Base-by-base conservation (phyloP, 2,329 filamentous ascomycete species). In the Fusarium liriodendri region DNA sequence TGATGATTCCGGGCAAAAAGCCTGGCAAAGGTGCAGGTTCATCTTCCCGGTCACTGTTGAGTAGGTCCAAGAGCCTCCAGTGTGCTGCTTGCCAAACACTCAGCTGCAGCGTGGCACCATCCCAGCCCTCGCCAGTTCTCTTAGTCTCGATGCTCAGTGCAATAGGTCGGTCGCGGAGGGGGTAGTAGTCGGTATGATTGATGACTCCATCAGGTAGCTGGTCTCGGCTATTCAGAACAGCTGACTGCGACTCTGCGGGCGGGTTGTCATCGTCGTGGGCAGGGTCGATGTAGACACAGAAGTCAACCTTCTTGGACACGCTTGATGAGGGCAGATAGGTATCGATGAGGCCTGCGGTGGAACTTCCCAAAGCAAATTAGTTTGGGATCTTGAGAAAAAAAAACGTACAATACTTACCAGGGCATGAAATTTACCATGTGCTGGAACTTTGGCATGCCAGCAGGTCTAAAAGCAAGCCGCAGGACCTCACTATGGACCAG, bases 41-140 rank as follows among this genome's bases (percentile, higher is more conserved):
- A 60, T n/a, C 11, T 55, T 32, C 52, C 13, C 18, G 38, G 27
- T 55, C 32, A 29, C 32, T 35, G 25, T 35, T 47, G 14, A 64
- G 62, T 10, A 18, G 27, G n/a, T 37, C 27, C 5, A 63, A 6
- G 18, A 64, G 33, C 13, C 50, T 59, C 72, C 70, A 77, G 20
- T 77, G 75, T 16, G 74, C 76, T 11, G 66, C 69, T 57, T 75
- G 73, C 77, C 70, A 78, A 10, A 71, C 65, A 22, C 70, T 64
- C 29, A 77, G 52, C 47, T 74, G 69, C n/a, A 76, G n/a, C 16
- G 69, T 62, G 11, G 70, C 73, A 32, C 67, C 62, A 18, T 54
- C 58, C 29, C 58, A 64, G 27, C 62, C 60, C 38, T 72, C 74
- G 54, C 68, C 66, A 35, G 64, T 57, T 33, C 64, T 75, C 71